A percentile compares a stretch with the other conserved stretches of the same genome.
These are phyloP conservation scores for Gonium pectorale DNA, from an alignment of 139 green algal species.

Conservation along the genomic window DNA sequence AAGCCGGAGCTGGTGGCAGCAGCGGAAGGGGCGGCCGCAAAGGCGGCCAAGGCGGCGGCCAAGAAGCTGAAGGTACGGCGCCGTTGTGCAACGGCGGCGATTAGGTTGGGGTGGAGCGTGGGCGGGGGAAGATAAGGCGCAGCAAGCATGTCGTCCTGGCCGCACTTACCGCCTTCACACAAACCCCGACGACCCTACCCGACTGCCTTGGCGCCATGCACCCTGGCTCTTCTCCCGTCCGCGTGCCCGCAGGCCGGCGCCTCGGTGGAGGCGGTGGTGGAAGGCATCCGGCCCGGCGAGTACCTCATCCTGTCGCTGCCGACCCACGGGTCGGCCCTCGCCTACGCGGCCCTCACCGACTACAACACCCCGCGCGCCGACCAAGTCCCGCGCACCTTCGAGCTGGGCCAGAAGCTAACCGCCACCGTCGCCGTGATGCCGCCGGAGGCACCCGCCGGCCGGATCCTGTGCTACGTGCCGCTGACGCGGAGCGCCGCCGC, in stretches of 20 bases:
- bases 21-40: background rate
- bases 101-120: background rate
- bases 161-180: too few relatives aligned
- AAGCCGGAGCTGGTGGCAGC: slow-evolving; percentile 18
- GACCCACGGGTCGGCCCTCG: slow-evolving; percentile 56
- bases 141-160: too few relatives aligned
- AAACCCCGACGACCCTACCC: too few relatives aligned
- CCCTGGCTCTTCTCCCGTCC: background rate
- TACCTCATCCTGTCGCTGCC: slow-evolving; percentile 73
- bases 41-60: background rate
- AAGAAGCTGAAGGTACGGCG: slow-evolving; percentile 23
- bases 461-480: slow-evolving; percentile 54
- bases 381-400: slow-evolving; percentile 26
- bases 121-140: too few relatives aligned
- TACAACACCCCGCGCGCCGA: slow-evolving; percentile 72
- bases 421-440: slow-evolving; percentile 52
- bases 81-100: background rate
- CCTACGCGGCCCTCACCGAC: slow-evolving; percentile 73
- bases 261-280: slow-evolving; percentile 60
- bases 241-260: background rate
- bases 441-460: slow-evolving; percentile 30
- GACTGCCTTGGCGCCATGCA: too few relatives aligned
- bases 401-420: slow-evolving; percentile 28
- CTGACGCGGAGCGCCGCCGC: slow-evolving; percentile 4
- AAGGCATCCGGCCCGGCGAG: slow-evolving; percentile 44